Percentiles rank a stretch among this genome's conserved stretches.
These are phyloP conservation scores for Nelumbo lutea DNA, from an alignment of 164 flowering plant species.

Conservation along the genomic window DNA sequence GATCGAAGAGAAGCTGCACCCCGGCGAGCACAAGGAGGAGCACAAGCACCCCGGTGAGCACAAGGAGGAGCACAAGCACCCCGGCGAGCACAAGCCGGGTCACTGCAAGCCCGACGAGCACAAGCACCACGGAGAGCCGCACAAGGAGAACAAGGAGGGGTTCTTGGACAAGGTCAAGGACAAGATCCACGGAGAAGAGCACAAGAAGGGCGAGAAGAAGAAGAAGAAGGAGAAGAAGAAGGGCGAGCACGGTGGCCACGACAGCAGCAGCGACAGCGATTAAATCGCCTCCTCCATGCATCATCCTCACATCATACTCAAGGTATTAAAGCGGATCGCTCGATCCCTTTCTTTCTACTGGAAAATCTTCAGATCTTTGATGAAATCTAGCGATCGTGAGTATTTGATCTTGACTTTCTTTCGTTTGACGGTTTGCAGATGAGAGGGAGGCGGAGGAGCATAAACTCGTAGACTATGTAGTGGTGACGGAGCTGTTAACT, in stretches of 20 bases:
- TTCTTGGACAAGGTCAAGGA: conserved; percentile 23
- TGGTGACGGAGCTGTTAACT: too few relatives aligned
- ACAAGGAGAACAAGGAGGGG: conserved; percentile 29
- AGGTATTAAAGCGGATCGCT: too few relatives aligned
- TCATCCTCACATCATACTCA: too few relatives aligned
- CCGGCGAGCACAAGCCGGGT: conserved; percentile 13
- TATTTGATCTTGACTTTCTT: too few relatives aligned
- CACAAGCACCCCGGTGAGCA: background rate
- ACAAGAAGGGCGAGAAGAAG: conserved; percentile 20
- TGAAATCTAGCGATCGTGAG: too few relatives aligned
- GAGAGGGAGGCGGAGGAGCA: too few relatives aligned
- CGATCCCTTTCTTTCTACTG: too few relatives aligned
- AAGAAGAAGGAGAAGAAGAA: conserved; percentile 33
- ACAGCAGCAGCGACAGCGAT: conserved; percentile 53
- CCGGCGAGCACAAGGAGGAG: conserved; percentile 32
- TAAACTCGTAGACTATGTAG: too few relatives aligned
- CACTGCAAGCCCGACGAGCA: conserved; percentile 11
- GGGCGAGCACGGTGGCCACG: conserved; percentile 18
- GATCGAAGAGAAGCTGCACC: conserved; percentile 52
- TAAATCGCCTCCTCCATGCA: conserved; percentile 2
- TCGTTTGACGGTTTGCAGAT: too few relatives aligned
- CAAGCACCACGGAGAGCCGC: conserved; percentile 11
- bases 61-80: conserved; percentile 10
- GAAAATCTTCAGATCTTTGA: too few relatives aligned
- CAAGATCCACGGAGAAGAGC: conserved; percentile 34